Percentiles rank a stretch among this genome's conserved stretches.
These are phyloP conservation scores for Aspergillus taichungensis DNA, from an alignment of 495 filamentous ascomycete species.

Conservation along the genomic window DNA sequence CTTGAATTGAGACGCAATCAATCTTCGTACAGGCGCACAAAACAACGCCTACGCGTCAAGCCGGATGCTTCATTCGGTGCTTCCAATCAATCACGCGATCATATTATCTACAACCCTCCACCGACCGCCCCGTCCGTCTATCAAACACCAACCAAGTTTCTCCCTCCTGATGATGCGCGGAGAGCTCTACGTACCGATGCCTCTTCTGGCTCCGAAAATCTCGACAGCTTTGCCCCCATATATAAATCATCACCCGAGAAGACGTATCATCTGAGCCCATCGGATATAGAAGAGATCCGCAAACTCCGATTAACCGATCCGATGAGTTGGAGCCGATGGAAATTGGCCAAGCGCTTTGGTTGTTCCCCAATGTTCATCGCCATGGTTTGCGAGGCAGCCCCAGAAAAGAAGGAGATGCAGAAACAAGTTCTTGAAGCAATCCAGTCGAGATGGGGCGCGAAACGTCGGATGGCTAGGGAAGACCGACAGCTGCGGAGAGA, in stretches of 20 bases:
- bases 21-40: conserved; percentile 61
- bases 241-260: conserved; percentile 45
- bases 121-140: conserved; percentile 72
- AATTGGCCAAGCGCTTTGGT: conserved; percentile 64
- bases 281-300: conserved; percentile 74
- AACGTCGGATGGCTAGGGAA: conserved; percentile 60
- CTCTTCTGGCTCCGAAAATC: conserved; percentile 7
- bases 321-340: conserved; percentile 58
- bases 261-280: conserved; percentile 66
- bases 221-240: conserved; percentile 45
- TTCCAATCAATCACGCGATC: conserved; percentile 36
- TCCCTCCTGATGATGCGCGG: conserved; percentile 70
- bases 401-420: conserved; percentile 41
- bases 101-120: conserved; percentile 93
- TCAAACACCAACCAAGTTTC: conserved; percentile 84
- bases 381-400: conserved; percentile 40
- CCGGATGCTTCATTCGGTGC: conserved; percentile 62
- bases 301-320: conserved; percentile 58
- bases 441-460: conserved; percentile 65
- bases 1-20: conserved; percentile 45
- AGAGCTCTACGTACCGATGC: conserved; percentile 41
- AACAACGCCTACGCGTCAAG: conserved; percentile 61
- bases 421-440: conserved; percentile 50
- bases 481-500: conserved; percentile 61
- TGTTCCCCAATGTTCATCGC: conserved; percentile 69